Conservation (phyloP, 768 basidiomycete genomes). For the Leucocoprinus sp. region DNA sequence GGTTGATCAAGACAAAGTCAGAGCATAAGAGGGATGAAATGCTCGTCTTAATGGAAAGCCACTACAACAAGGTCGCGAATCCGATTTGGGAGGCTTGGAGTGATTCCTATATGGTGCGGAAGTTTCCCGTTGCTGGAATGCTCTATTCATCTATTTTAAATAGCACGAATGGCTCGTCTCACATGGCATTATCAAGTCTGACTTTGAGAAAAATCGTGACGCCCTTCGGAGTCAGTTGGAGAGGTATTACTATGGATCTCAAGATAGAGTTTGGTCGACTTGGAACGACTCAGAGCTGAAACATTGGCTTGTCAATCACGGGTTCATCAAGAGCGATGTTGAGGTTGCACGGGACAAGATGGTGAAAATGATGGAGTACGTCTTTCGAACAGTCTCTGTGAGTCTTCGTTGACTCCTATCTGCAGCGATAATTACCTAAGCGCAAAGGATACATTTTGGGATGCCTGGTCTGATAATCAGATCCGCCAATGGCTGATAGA, state of each 20-base stretch:
- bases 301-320: conserved; percentile 71
- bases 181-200: conserved; percentile 62
- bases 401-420: neutral
- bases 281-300: conserved; percentile 80
- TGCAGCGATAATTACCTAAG: conserved; percentile 60
- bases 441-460: conserved; percentile 52
- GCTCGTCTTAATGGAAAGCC: conserved; percentile 54
- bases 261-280: conserved; percentile 46
- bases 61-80: conserved; percentile 52
- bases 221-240: conserved; percentile 61
- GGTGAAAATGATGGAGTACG: conserved; percentile 60
- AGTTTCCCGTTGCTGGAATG: conserved; percentile 16
- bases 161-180: conserved; percentile 79
- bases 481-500: conserved; percentile 68
- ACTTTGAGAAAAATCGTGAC: conserved; percentile 46
- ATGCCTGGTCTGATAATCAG: conserved; percentile 66
- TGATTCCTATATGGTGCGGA: conserved; percentile 74
- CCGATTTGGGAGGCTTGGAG: conserved; percentile 85
- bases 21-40: conserved; percentile 62
- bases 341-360: conserved; percentile 69
- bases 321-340: conserved; percentile 63
- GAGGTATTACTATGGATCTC: conserved; percentile 62
- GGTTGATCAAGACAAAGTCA: conserved; percentile 53
- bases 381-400: conserved; percentile 2
- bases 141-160: neutral